Evolutionary conservation across 305 asterid genomes (phyloP).

Genomic region (Fraxinus paxiana): DNA sequence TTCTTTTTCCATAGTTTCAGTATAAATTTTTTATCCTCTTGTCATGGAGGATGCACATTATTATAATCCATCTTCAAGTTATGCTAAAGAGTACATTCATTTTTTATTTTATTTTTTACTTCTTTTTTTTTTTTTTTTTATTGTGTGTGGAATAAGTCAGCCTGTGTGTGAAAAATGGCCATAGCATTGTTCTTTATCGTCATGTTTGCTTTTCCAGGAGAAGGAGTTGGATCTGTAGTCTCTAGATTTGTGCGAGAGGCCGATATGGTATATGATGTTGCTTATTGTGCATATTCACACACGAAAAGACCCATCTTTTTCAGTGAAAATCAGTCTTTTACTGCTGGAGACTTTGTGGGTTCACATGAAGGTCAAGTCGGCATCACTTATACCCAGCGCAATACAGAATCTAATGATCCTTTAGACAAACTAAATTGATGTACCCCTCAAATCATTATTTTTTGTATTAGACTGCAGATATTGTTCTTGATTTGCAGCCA

Average conservation of each 20-base stretch:
- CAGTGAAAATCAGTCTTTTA: slow-evolving; percentile 37
- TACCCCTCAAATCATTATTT: neutral
- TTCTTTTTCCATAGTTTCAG: neutral
- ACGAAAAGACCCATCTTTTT: slow-evolving; percentile 38
- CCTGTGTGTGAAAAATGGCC: neutral
- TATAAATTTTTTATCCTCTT: neutral
- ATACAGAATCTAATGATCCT: slow-evolving; percentile 6
- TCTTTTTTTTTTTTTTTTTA: too few species aligned
- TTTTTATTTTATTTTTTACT: too few species aligned
- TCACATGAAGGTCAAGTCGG: slow-evolving; percentile 40
- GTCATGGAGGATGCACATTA: neutral
- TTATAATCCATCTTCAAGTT: neutral
- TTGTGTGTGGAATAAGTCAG: neutral
- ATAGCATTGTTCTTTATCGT: neutral
- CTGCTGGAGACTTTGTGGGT: slow-evolving; percentile 51
- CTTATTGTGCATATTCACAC: slow-evolving; percentile 61
- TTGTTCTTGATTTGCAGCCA: neutral
- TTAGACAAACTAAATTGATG: slow-evolving; percentile 3
- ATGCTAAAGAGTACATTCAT: neutral
- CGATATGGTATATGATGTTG: slow-evolving; percentile 45
- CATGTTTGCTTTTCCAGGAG: slow-evolving; percentile 45
- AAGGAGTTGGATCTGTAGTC: slow-evolving; percentile 71
- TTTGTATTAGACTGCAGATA: neutral
- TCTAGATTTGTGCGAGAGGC: slow-evolving; percentile 33
- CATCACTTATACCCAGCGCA: slow-evolving; percentile 3